Percentiles rank a stretch among this genome's conserved stretches.
Conservation (phyloP, 108 stramenopile genomes). For the Cyclotella distinguenda region DNA sequence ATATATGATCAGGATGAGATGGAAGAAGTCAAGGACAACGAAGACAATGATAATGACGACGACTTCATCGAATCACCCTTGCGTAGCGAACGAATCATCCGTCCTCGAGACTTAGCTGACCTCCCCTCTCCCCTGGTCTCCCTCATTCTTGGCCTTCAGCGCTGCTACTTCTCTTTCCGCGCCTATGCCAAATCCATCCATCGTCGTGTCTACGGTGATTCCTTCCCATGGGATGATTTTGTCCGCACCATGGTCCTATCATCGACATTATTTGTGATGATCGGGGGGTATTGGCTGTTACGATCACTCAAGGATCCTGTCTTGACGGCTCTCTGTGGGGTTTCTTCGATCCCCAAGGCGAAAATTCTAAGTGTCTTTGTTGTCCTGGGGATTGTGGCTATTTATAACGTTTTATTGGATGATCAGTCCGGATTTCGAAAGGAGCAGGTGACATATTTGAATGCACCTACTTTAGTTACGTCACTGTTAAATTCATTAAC, state of each 20-base stretch:
- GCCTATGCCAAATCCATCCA: constrained; percentile 55
- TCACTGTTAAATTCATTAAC: no score
- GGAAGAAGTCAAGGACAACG: constrained; percentile 40
- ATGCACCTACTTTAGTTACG: no score
- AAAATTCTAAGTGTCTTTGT: constrained; percentile 93
- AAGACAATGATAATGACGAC: constrained; percentile 46
- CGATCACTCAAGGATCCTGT: constrained; percentile 94
- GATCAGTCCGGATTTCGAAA: constrained; percentile 65
- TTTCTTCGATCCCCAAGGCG: constrained; percentile 90
- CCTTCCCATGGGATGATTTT: constrained; percentile 80
- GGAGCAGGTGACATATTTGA: no score
- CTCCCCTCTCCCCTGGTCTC: constrained; percentile 44
- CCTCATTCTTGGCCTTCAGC: constrained; percentile 37
- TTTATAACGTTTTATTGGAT: constrained; percentile 93
- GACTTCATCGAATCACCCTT: constrained; percentile 70
- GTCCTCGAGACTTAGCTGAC: constrained; percentile 43
- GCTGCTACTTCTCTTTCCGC: constrained; percentile 36
- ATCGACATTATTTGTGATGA: constrained; percentile 95
- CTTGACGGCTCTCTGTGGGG: constrained; percentile 92
- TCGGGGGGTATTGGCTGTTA: constrained; percentile 97
- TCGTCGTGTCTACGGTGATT: constrained; percentile 84
- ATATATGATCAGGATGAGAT: constrained; percentile 42
- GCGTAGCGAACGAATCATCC: constrained; percentile 15
- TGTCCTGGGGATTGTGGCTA: constrained; percentile 85
- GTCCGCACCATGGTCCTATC: constrained; percentile 86